Base-by-base conservation (phyloP, 148 eudicot genomes). In the Rhododendron williamsianum region DNA sequence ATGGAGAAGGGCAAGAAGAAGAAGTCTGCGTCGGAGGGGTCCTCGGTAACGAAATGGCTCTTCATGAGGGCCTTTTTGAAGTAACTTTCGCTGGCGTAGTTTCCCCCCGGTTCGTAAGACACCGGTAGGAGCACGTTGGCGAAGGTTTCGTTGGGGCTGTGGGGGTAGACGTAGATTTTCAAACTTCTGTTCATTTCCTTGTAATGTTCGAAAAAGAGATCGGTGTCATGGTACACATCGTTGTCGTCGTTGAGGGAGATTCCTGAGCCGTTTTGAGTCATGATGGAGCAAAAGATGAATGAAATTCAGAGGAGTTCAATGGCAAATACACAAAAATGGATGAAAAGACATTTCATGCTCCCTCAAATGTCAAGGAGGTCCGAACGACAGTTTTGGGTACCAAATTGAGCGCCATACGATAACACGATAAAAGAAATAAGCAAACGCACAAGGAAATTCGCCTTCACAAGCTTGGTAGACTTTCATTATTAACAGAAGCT, bases 1-100 rank as follows among this genome's bases (percentile, higher is more conserved):
- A 96, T 95, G 4, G 98, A 94, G 87, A 96, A 96, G 12, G 99
- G 99, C 7, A 95, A 86, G 84, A 89, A 95, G 88, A 96, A 96
- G 56, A 95, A 86, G 87, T 95, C 94, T 9, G 99, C 96, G 69
- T 90, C 85, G 0, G 89, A 89, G 5, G 99, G 94, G 67, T 95
- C 89, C 0, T 89, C 88, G 25, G 99, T 96, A 78, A 96, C 52
- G 84, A 95, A 95, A 86, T 94, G 95, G 87, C 96, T 93, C 78
- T 85, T 90, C 85, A 72, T 83, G 15, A 96, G 93, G 0, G 89
- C 84, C 45, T 89, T 93, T 52, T 96, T 96, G 93, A 96, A 96
- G 85, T 90, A 95, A 35, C 92, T 81, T 85, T 96, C 99, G 71
- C 99, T 96, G 16, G 99, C 98, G 54, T 96, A 96, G 91, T 96